Conservation (phyloP, 2,329 filamentous ascomycete genomes). For the Cytospora piceicola region DNA sequence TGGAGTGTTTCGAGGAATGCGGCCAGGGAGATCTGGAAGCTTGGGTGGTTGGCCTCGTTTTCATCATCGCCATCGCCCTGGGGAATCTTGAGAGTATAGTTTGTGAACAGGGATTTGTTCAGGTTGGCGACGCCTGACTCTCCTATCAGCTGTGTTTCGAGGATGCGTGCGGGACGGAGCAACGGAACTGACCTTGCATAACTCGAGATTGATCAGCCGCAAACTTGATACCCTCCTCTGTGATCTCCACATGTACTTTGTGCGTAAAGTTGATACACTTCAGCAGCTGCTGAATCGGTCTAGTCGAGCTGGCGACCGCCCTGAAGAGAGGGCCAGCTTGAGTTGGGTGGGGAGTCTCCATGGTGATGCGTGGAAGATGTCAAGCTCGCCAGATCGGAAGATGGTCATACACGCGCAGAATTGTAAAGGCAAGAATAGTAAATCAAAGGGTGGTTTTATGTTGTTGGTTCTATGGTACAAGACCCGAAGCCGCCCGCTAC, state of each 20-base stretch:
- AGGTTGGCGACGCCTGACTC: conserved; percentile 74
- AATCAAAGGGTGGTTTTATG: conserved; percentile 33
- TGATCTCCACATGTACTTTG: conserved; percentile 71
- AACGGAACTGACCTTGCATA: conserved; percentile 74
- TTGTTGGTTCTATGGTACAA: conserved; percentile 49
- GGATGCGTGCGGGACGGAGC: conserved; percentile 15
- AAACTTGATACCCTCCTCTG: conserved; percentile 82
- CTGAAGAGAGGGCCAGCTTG: conserved; percentile 61
- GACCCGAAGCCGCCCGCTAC: conserved; percentile 33
- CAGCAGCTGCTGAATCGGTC: conserved; percentile 69
- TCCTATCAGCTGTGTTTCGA: conserved; percentile 38
- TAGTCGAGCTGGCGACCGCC: conserved; percentile 76
- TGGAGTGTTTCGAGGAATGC: conserved; percentile 92
- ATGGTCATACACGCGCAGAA: conserved; percentile 24
- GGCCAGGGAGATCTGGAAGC: conserved; percentile 84
- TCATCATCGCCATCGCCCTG: conserved; percentile 45
- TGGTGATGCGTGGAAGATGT: conserved; percentile 11
- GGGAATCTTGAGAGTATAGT: conserved; percentile 70
- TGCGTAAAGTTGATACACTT: conserved; percentile 63
- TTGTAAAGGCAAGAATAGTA: conserved; percentile 25
- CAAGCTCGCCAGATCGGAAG: conserved; percentile 10
- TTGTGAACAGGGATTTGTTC: conserved; percentile 85
- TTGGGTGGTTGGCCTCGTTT: conserved; percentile 55
- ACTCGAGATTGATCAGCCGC: conserved; percentile 85
- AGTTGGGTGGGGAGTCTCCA: conserved; percentile 26